A percentile compares a stretch with the other conserved stretches of the same genome.
phyloP scores from a whole-genome alignment of 805 yeast genomes.

The Yarrowia hollandica region DNA sequence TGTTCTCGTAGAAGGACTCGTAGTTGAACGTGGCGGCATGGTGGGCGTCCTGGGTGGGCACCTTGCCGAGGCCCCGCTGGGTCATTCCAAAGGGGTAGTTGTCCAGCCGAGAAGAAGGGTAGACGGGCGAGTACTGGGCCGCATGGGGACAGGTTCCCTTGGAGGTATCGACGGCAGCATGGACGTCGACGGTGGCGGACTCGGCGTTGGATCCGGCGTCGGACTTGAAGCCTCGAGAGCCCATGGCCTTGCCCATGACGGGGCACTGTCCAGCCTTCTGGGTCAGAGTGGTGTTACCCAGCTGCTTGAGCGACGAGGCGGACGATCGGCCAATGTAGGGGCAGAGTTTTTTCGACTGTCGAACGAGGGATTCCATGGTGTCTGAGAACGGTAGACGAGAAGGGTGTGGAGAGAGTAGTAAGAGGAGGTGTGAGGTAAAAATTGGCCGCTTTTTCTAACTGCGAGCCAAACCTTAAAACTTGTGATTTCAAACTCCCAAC shows the following conservation, averaged over 20 bases:
- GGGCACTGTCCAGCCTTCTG: conserved; percentile 77
- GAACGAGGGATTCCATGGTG: conserved; percentile 74
- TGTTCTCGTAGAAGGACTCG: conserved; percentile 63
- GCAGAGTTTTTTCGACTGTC: conserved; percentile 74
- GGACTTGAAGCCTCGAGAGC: conserved; percentile 26
- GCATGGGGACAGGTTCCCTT: conserved; percentile 31
- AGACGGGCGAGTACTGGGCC: conserved; percentile 29
- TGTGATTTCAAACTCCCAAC: conserved; percentile 4
- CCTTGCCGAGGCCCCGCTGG: conserved; percentile 25
- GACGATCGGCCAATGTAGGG: conserved; percentile 72
- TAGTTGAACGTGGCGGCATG: conserved; percentile 57
- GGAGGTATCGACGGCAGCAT: conserved; percentile 37
- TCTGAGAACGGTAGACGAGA: not conserved
- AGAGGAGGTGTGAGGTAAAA: conserved; percentile 7
- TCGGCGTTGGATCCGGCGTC: conserved; percentile 40
- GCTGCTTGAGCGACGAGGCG: conserved; percentile 57
- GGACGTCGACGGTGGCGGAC: conserved; percentile 42
- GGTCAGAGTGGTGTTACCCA: conserved; percentile 51
- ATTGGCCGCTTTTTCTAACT: not conserved
- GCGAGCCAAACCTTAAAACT: not conserved
- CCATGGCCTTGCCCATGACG: conserved; percentile 80
- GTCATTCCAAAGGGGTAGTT: conserved; percentile 29
- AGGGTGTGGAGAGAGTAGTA: not conserved
- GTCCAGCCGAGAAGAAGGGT: conserved; percentile 28
- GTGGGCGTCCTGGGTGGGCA: conserved; percentile 30